These are phyloP conservation scores for Candida tropicalis DNA, from an alignment of 1,139 yeast genomes.

Conservation along the genomic window DNA sequence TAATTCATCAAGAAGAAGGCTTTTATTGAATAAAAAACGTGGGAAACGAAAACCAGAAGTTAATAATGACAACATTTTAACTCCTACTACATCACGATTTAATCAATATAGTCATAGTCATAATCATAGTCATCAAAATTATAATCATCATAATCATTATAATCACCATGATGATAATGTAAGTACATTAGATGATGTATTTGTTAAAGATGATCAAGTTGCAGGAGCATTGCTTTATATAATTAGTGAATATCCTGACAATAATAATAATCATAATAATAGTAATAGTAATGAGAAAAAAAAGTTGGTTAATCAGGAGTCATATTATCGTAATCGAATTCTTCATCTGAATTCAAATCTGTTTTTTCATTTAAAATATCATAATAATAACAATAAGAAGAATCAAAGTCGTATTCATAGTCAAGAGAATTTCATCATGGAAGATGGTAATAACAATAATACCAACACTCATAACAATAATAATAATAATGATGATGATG, in stretches of 20 bases:
- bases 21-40: not conserved
- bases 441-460: not conserved
- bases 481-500: not conserved
- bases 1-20: not conserved
- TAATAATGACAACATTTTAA: not conserved
- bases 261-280: not conserved
- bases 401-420: not conserved
- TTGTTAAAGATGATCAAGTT: conserved; percentile 12
- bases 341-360: too few species aligned
- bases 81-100: not conserved
- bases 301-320: not conserved
- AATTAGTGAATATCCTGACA: conserved; percentile 9
- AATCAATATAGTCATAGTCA: not conserved
- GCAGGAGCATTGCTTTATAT: conserved; percentile 16
- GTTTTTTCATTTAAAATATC: not conserved
- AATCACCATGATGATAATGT: not conserved
- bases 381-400: not conserved
- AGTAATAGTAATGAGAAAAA: not conserved
- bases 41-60: not conserved
- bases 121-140: not conserved
- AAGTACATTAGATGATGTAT: conserved; percentile 8
- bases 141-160: not conserved
- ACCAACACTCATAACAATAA: not conserved
- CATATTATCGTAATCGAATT: conserved; percentile 1
- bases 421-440: not conserved